Evolutionary conservation across 306 rosid genomes (phyloP), one percentile per base, ranked within the genome.

Genomic region (Castanea crenata): DNA sequence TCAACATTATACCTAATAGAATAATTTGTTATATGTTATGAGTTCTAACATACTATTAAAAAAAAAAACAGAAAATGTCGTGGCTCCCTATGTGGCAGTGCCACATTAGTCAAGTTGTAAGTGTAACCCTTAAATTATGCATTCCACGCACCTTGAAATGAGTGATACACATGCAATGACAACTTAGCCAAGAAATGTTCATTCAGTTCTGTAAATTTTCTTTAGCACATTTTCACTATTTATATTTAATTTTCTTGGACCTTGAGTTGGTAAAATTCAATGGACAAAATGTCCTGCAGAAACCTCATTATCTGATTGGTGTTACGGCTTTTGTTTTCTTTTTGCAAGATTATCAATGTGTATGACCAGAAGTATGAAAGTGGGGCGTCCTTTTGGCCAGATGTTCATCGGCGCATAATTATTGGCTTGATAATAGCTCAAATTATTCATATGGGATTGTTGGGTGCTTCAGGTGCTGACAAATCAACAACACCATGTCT

Each of bases 381-480:
- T 64, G 97, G 92, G 14, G 99, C 97, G 73, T 71, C 95, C 6
- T 92, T 92, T 86, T 92, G 99, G 97, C 97, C 97, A 23, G 91
- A 91, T 79, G 85, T 92, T 49, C 98, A 92, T 78, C 86, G 91
- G 13, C 93, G 95, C 44, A 91, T 92, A 76, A 78, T 91, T 55
- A 78, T 75, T 1, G 95, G 97, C 69, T 85, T 92, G 84, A 58
- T 91, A 38, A 84, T 94, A 79, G 81, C 97, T 69, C 97, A 94
- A 79, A 15, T 91, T 76, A 92, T 94, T 80, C 80, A 83, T 69
- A 92, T 91, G 90, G 97, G 99, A 71, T 71, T 94, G 86, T 82
- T 94, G 38, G 90, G 93, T 87, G 84, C 97, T 73, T 85, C 88
- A 87, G 89, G 85, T 38, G 86, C 92, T 27, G 54, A 79, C 5